Evolutionary conservation across 177 flowering plant genomes (phyloP).

Genomic region (Vitis hybrid): DNA sequence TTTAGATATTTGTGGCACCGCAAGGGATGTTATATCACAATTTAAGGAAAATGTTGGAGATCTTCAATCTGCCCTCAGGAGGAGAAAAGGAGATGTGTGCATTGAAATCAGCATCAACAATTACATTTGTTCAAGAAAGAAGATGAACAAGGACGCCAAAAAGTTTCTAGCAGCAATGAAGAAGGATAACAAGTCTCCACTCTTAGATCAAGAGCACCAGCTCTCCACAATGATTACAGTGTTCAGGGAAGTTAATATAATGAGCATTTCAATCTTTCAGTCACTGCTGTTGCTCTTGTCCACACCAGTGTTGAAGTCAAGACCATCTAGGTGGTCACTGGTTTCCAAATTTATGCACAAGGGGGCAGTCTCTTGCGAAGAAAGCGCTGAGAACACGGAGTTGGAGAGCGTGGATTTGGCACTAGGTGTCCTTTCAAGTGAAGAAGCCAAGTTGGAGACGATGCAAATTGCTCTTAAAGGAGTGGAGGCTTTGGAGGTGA

Average conservation of each 20-base stretch:
- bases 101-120: constrained; percentile 14
- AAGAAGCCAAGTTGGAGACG: not conserved
- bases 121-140: constrained; percentile 31
- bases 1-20: constrained; percentile 36
- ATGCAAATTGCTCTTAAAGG: constrained; percentile 14
- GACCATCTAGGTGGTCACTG: constrained; percentile 24
- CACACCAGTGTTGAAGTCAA: constrained; percentile 21
- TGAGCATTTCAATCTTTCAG: constrained; percentile 23
- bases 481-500: constrained; percentile 26
- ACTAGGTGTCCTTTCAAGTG: not conserved
- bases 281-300: constrained; percentile 26
- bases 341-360: constrained; percentile 35
- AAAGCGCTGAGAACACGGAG: constrained; percentile 15
- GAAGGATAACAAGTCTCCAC: constrained; percentile 20
- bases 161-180: constrained; percentile 19
- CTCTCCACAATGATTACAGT: constrained; percentile 26
- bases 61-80: constrained; percentile 34
- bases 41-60: constrained; percentile 32
- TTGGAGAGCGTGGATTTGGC: constrained; percentile 25
- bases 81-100: constrained; percentile 36
- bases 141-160: constrained; percentile 31
- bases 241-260: constrained; percentile 26
- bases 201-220: constrained; percentile 25
- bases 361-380: constrained; percentile 22
- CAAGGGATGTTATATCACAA: constrained; percentile 33